Evolutionary conservation across 495 filamentous ascomycete genomes (phyloP).

Genomic region (Penicillium psychrofluorescens): DNA sequence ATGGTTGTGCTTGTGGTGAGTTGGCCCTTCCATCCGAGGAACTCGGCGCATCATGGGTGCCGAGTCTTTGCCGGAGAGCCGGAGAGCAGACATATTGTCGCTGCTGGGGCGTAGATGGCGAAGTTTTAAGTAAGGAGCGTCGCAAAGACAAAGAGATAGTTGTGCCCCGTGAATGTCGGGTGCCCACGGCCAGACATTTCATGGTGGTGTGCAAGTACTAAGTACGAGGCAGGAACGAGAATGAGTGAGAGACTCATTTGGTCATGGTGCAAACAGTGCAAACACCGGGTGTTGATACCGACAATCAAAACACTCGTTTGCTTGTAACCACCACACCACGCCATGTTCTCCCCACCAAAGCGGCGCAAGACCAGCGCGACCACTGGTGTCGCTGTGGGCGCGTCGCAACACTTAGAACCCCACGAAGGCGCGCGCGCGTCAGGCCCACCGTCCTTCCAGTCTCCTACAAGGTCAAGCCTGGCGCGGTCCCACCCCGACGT

Average conservation of each 20-base stretch:
- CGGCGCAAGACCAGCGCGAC: slow-evolving; percentile 52
- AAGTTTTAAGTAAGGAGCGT: too few relatives aligned
- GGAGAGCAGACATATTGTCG: slow-evolving; percentile 15
- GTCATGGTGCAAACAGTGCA: slow-evolving; percentile 39
- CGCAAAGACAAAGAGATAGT: background rate
- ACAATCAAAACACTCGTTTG: background rate
- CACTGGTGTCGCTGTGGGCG: slow-evolving; percentile 21
- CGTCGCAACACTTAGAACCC: slow-evolving; percentile 20
- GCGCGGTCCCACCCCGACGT: slow-evolving; percentile 57
- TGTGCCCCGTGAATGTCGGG: slow-evolving; percentile 12
- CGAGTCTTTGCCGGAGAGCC: slow-evolving; percentile 15
- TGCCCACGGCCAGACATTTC: slow-evolving; percentile 19
- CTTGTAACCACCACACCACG: slow-evolving; percentile 14
- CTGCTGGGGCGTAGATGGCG: too few relatives aligned
- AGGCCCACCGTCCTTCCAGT: slow-evolving; percentile 52
- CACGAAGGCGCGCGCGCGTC: slow-evolving; percentile 18
- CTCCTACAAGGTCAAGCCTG: slow-evolving; percentile 58
- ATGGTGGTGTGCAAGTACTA: slow-evolving; percentile 10
- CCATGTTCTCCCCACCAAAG: slow-evolving; percentile 45
- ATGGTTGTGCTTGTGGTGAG: slow-evolving; percentile 28
- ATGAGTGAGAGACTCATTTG: slow-evolving; percentile 8
- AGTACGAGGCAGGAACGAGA: too few relatives aligned
- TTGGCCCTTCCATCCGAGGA: slow-evolving; percentile 4
- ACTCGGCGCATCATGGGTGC: slow-evolving; percentile 4
- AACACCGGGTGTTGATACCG: slow-evolving; percentile 9